phyloP scores from a whole-genome alignment of 1,139 yeast genomes.

The Petasospora rhodanensis region DNA sequence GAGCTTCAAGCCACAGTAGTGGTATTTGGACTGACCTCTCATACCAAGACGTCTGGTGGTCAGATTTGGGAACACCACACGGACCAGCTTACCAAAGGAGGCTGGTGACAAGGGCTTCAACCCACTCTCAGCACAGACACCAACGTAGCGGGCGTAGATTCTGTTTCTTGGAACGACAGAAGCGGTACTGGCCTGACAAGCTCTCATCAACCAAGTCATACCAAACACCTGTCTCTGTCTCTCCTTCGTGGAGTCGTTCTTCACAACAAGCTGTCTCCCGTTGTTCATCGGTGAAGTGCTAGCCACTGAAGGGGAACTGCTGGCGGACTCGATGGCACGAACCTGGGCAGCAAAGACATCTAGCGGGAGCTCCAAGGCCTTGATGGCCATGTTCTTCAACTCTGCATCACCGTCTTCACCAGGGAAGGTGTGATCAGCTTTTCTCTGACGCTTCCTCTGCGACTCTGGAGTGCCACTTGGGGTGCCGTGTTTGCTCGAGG shows the following conservation, averaged over 20 bases:
- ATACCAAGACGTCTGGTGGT: constrained; percentile 84
- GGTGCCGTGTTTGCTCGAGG: constrained; percentile 8
- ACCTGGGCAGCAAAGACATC: constrained; percentile 48
- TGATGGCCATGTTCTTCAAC: constrained; percentile 44
- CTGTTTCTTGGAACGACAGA: constrained; percentile 82
- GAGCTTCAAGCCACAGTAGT: constrained; percentile 79
- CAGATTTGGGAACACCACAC: constrained; percentile 66
- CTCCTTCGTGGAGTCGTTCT: constrained; percentile 37
- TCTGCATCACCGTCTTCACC: constrained; percentile 46
- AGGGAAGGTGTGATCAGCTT: constrained; percentile 35
- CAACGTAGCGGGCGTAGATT: constrained; percentile 76
- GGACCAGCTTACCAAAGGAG: constrained; percentile 78
- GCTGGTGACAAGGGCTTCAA: constrained; percentile 81
- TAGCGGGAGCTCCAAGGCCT: constrained; percentile 40
- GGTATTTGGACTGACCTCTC: constrained; percentile 86
- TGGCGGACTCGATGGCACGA: constrained; percentile 38
- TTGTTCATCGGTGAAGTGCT: constrained; percentile 14
- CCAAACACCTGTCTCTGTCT: constrained; percentile 76
- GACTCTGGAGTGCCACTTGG: constrained; percentile 19
- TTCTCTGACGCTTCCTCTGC: constrained; percentile 32
- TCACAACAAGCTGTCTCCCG: constrained; percentile 16
- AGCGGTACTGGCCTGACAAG: constrained; percentile 59
- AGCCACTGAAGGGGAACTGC: constrained; percentile 11
- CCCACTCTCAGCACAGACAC: constrained; percentile 61
- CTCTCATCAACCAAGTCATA: constrained; percentile 70